Conservation (phyloP, 148 eudicot species). For the Beta vulgaris region DNA sequence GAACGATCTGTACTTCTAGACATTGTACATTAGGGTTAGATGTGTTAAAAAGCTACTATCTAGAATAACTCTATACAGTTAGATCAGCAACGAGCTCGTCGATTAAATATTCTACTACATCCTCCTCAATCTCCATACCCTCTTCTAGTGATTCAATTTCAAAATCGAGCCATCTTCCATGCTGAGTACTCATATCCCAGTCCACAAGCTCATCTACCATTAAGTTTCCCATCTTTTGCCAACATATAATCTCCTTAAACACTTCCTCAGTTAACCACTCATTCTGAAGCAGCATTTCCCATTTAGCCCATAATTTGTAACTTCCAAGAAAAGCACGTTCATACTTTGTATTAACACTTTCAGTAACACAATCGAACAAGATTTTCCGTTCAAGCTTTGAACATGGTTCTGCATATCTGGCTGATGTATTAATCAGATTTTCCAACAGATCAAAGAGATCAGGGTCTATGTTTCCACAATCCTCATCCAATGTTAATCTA, state of each 20-base stretch:
- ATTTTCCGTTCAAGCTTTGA: slow-evolving; percentile 44
- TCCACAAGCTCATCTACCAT: slow-evolving; percentile 84
- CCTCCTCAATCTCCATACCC: slow-evolving; percentile 58
- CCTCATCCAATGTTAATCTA: slow-evolving; percentile 43
- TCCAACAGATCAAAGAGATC: slow-evolving; percentile 59
- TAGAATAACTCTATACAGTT: slow-evolving; percentile 30
- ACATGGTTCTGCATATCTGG: slow-evolving; percentile 41
- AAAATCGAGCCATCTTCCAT: slow-evolving; percentile 81
- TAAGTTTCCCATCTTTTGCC: slow-evolving; percentile 57
- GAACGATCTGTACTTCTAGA: slow-evolving; percentile 5
- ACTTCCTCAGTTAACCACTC: slow-evolving; percentile 64
- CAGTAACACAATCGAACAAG: slow-evolving; percentile 61
- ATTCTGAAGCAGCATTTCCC: slow-evolving; percentile 39
- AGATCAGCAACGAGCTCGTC: slow-evolving; percentile 75
- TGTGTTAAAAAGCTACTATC: slow-evolving; percentile 16
- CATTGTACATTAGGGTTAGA: slow-evolving; percentile 25
- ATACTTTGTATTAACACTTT: slow-evolving; percentile 43
- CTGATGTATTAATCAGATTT: slow-evolving; percentile 36
- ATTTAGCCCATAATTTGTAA: slow-evolving; percentile 50
- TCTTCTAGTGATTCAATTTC: slow-evolving; percentile 70
- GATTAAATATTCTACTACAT: slow-evolving; percentile 51
- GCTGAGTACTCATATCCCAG: slow-evolving; percentile 69
- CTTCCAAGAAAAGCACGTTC: slow-evolving; percentile 45
- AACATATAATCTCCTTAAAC: slow-evolving; percentile 51
- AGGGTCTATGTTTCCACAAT: slow-evolving; percentile 40